Percentiles rank a stretch among this genome's conserved stretches.
Evolutionary conservation across 2,329 filamentous ascomycete species (phyloP).

Genomic region (Colletotrichum camelliae): DNA sequence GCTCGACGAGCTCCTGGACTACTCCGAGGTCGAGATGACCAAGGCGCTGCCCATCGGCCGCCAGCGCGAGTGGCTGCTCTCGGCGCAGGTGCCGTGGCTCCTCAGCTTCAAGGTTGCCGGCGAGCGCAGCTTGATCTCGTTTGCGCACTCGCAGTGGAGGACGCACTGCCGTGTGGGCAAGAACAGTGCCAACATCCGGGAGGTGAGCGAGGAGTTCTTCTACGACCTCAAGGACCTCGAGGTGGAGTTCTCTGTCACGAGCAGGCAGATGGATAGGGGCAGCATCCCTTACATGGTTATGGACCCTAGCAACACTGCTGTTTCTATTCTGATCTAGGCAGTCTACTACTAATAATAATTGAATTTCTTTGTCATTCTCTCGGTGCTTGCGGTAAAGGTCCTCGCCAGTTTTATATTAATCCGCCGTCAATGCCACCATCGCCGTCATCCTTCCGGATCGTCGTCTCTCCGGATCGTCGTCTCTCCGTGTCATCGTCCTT

Average conservation of each 20-base stretch:
- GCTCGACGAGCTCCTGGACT: slow-evolving; percentile 33
- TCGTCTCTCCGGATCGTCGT: not conserved
- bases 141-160: slow-evolving; percentile 42
- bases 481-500: too few species aligned
- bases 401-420: not conserved
- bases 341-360: not conserved
- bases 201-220: slow-evolving; percentile 32
- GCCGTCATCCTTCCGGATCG: not conserved
- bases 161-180: slow-evolving; percentile 29
- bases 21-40: slow-evolving; percentile 38
- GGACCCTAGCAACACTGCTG: slow-evolving; percentile 40
- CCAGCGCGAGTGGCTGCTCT: slow-evolving; percentile 48
- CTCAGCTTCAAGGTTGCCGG: slow-evolving; percentile 47
- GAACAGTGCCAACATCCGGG: slow-evolving; percentile 26
- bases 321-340: slow-evolving; percentile 32
- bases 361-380: not conserved
- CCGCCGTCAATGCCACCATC: not conserved
- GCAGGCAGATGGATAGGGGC: slow-evolving; percentile 35
- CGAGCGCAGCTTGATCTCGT: slow-evolving; percentile 44
- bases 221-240: slow-evolving; percentile 30
- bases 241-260: slow-evolving; percentile 33
- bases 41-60: slow-evolving; percentile 46
- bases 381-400: not conserved
- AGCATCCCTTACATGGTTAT: slow-evolving; percentile 42
- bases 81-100: slow-evolving; percentile 49